Percentiles rank a stretch among this genome's conserved stretches.
These are phyloP conservation scores for Polyporus tsugae DNA, from an alignment of 1,284 basidiomycete species.

Conservation along the genomic window DNA sequence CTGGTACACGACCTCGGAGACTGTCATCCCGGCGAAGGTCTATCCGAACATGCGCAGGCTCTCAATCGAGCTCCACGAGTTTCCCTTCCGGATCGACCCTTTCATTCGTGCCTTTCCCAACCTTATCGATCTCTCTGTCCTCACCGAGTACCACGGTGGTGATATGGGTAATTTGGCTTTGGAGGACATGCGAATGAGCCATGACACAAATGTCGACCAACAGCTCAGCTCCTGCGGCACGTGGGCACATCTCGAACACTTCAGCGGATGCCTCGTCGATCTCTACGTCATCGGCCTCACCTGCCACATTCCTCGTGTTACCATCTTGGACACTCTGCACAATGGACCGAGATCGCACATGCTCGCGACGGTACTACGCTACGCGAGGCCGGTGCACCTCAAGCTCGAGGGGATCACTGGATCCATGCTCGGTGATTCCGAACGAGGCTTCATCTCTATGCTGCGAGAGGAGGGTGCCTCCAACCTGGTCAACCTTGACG, in stretches of 20 bases:
- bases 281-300: neutral
- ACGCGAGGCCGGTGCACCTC: too few species aligned
- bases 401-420: too few species aligned
- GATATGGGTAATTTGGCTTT: too few species aligned
- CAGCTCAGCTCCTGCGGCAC: neutral
- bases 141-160: neutral
- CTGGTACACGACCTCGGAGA: neutral
- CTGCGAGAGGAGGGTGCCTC: too few species aligned
- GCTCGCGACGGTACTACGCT: neutral
- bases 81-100: neutral
- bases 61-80: neutral
- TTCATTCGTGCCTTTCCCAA: slow-evolving; percentile 2
- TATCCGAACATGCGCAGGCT: slow-evolving; percentile 3
- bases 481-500: too few species aligned
- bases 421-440: too few species aligned
- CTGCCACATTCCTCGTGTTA: neutral
- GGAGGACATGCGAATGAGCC: neutral
- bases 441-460: too few species aligned
- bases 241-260: neutral
- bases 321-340: neutral
- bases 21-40: neutral
- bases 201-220: neutral
- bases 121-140: neutral
- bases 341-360: neutral
- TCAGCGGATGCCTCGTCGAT: neutral